Evolutionary conservation across 2,329 filamentous ascomycete species (phyloP), one percentile per base, ranked within the genome.

Genomic region (Arthrocladium fulminans): DNA sequence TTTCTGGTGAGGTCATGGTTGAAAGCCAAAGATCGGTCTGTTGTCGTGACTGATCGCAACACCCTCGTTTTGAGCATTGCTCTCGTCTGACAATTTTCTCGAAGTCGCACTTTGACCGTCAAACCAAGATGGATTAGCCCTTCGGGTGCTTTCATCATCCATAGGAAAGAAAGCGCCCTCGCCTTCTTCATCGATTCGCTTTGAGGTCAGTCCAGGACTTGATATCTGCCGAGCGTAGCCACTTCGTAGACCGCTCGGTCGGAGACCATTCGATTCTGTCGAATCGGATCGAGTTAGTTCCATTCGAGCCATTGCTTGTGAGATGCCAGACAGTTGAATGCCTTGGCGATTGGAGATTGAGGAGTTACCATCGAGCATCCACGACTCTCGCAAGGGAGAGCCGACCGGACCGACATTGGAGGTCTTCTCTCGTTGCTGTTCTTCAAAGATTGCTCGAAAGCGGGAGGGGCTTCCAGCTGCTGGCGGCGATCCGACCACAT

Each of bases 361-460:
- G 9, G 51, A 49, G 12, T 50, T 41, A 35, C 52, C 55, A 37
- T 47, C 51, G 13, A 51, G 52, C 51, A 59, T 57, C 55, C 72
- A 74, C 2, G 77, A 79, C 59, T 82, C 80, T 44, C 80, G 78
- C 0, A 84, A 72, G 8, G 81, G 81, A 2, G 81, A 84, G 30
- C 81, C 81, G 38, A 84, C 74, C 58, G 81, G 78, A 38, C 77
- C 76, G 61, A 61, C 64, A 24, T 61, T 64, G 49, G 77, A 73
- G 44, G 74, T 73, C 52, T 67, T 71, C 56, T 68, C 73, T 51
- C 69, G 67, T 37, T 48, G 37, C 59, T 68, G 72, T 52, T 70
- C 73, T 53, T 74, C 74, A 67, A 75, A 83, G 56, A 75, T 68
- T 42, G 73, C 75, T 55, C 74, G 74, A 61, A 81, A 84, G 6